Evolutionary conservation across 257 asterid species (phyloP).

Genomic region (Przewalskia tangutica): DNA sequence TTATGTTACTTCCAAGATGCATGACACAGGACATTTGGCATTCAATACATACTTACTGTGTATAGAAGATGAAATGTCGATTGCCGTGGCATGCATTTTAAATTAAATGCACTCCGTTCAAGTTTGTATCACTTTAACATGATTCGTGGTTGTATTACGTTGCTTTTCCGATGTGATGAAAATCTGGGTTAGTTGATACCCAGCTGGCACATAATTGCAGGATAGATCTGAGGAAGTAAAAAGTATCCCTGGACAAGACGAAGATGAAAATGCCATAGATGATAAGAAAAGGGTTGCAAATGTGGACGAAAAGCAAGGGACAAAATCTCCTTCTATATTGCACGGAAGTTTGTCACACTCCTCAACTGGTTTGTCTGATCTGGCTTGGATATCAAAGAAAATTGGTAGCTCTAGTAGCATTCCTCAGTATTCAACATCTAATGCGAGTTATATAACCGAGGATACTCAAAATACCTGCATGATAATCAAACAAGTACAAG

Average conservation of each 20-base stretch:
- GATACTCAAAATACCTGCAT: constrained; percentile 6
- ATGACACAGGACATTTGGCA: neutral
- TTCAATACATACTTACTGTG: neutral
- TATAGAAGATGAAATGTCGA: neutral
- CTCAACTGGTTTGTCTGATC: constrained; percentile 43
- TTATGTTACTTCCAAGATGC: neutral
- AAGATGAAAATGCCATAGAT: constrained; percentile 15
- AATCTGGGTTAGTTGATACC: neutral
- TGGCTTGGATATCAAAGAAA: constrained; percentile 43
- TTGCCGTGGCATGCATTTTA: neutral
- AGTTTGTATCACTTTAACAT: neutral
- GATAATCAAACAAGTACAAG: constrained; percentile 9
- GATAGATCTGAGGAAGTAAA: constrained; percentile 24
- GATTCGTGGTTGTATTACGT: neutral
- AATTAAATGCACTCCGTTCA: neutral
- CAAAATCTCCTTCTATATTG: constrained; percentile 20
- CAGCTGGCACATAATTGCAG: constrained; percentile 28
- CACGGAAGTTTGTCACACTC: constrained; percentile 32
- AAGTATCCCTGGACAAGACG: constrained; percentile 21
- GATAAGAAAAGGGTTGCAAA: constrained; percentile 13
- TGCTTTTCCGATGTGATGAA: neutral
- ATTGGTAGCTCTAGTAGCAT: constrained; percentile 20
- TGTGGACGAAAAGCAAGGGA: constrained; percentile 28
- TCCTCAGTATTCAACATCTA: constrained; percentile 12
- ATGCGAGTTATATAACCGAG: constrained; percentile 12